Conservation (phyloP, 768 basidiomycete genomes). For the Hydnum rufescens region DNA sequence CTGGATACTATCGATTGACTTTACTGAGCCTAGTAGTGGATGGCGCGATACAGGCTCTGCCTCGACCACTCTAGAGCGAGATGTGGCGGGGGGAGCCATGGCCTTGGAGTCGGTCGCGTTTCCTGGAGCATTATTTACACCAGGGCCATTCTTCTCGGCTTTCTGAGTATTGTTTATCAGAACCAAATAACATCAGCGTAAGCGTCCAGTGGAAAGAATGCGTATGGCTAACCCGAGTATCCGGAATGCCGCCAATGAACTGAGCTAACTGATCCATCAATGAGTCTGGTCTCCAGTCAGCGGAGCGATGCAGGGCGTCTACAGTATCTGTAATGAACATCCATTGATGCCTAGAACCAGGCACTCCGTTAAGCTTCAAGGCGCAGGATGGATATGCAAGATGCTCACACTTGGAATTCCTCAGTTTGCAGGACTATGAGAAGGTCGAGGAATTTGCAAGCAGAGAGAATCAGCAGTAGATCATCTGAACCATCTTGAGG, state of each 20-base stretch:
- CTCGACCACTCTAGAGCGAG: slow-evolving; percentile 12
- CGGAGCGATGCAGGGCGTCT: slow-evolving; percentile 78
- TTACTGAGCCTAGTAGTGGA: slow-evolving; percentile 47
- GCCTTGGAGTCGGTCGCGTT: not conserved
- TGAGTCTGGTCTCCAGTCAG: slow-evolving; percentile 64
- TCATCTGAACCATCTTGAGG: slow-evolving; percentile 75
- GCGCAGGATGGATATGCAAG: slow-evolving; percentile 8
- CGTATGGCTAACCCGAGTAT: not conserved
- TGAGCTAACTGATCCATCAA: slow-evolving; percentile 85
- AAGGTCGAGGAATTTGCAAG: slow-evolving; percentile 86
- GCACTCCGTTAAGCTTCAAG: not conserved
- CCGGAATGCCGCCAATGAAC: slow-evolving; percentile 49
- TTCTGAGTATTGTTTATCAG: not conserved
- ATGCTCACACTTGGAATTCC: slow-evolving; percentile 81
- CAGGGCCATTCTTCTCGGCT: not conserved
- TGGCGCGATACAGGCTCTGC: slow-evolving; percentile 41
- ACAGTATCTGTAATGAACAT: slow-evolving; percentile 96
- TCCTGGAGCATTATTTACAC: not conserved
- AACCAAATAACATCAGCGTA: not conserved
- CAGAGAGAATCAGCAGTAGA: slow-evolving; percentile 62
- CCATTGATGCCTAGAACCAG: slow-evolving; percentile 70
- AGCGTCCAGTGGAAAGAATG: not conserved
- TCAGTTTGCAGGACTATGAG: slow-evolving; percentile 86
- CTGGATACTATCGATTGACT: slow-evolving; percentile 63
- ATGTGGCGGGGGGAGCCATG: not conserved